A percentile compares a stretch with the other conserved stretches of the same genome.
These are phyloP conservation scores for Erucastrum elatum DNA, from an alignment of 345 rosid genomes.

Conservation along the genomic window DNA sequence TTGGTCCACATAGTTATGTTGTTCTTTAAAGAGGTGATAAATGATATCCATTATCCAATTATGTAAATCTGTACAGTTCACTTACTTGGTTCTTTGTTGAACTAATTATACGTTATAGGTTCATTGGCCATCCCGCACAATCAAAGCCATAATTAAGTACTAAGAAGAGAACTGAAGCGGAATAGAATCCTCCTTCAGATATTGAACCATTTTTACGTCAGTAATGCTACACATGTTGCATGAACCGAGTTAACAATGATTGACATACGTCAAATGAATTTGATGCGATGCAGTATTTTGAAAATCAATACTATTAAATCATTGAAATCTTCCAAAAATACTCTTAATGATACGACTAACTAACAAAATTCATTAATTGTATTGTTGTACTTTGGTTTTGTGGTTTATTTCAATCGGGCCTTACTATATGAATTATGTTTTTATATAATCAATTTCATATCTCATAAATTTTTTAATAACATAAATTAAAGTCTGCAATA, in stretches of 20 bases:
- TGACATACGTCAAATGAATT: neutral
- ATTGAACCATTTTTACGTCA: neutral
- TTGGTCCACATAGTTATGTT: constrained; percentile 25
- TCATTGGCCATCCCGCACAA: neutral
- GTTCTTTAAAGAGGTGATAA: neutral
- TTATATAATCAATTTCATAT: too few species aligned
- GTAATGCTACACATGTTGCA: neutral
- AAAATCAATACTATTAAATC: too few species aligned
- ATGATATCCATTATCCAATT: neutral
- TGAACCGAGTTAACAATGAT: too few species aligned
- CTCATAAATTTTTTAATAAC: too few species aligned
- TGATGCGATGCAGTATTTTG: neutral
- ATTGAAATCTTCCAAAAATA: too few species aligned
- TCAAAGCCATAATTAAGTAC: neutral
- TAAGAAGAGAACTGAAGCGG: neutral
- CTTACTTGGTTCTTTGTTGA: constrained; percentile 13
- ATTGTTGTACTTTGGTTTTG: too few species aligned
- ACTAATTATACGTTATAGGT: neutral
- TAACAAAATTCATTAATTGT: too few species aligned
- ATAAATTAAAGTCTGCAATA: too few species aligned
- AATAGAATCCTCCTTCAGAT: neutral
- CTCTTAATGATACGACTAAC: too few species aligned
- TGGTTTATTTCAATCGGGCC: too few species aligned
- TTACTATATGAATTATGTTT: too few species aligned
- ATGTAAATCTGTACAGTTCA: constrained; percentile 16